Conservation (phyloP, 441 rosid genomes). For the Hura crepitans region DNA sequence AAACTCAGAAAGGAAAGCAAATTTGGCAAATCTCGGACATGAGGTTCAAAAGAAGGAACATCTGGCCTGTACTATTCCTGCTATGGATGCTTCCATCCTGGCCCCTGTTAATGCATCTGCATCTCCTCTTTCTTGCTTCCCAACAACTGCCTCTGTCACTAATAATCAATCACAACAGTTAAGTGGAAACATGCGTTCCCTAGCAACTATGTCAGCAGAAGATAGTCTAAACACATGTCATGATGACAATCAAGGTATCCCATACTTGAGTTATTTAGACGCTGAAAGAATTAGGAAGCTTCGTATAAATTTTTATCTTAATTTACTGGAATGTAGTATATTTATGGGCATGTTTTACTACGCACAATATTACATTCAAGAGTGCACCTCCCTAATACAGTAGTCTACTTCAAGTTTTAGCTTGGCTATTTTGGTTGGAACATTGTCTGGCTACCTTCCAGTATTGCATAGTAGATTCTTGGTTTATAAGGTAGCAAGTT, state of each 20-base stretch:
- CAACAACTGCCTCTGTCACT: neutral
- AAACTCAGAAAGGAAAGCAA: slow-evolving; percentile 1
- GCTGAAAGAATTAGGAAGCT: neutral
- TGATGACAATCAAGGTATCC: slow-evolving; percentile 2
- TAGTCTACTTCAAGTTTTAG: neutral
- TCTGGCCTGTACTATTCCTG: neutral
- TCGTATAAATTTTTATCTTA: neutral
- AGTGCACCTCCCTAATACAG: neutral
- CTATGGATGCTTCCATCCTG: neutral
- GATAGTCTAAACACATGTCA: neutral
- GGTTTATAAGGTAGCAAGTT: neutral
- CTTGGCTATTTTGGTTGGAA: slow-evolving; percentile 2
- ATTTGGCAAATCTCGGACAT: neutral
- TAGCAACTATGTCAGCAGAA: slow-evolving; percentile 13
- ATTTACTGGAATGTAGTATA: neutral
- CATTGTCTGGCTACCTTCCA: neutral
- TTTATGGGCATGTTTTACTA: neutral
- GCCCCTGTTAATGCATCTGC: slow-evolving; percentile 5
- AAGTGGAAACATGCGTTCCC: slow-evolving; percentile 16
- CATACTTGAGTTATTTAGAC: slow-evolving; percentile 3
- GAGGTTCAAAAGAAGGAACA: neutral
- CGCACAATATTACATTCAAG: neutral
- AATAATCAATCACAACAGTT: slow-evolving; percentile 1
- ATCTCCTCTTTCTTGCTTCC: neutral
- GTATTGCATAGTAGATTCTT: neutral